Evolutionary conservation across 257 asterid genomes (phyloP).

Genomic region (Primulina eburnea): DNA sequence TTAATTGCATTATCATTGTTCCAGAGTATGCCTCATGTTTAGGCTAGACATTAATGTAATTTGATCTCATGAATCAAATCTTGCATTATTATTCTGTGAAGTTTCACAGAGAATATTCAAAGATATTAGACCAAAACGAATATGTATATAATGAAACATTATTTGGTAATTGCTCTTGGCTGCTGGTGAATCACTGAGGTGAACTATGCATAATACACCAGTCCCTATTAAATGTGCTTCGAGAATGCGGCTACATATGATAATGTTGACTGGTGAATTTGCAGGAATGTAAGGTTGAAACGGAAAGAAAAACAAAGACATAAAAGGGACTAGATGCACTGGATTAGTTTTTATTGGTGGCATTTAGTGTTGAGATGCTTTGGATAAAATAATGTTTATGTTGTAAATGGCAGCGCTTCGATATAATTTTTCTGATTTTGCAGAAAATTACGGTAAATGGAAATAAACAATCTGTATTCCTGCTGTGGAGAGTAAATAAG

Average conservation of each 20-base stretch:
- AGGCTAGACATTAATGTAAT: neutral
- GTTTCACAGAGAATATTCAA: neutral
- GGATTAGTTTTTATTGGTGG: neutral
- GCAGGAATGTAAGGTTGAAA: neutral
- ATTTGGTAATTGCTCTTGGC: conserved; percentile 2
- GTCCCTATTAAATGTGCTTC: neutral
- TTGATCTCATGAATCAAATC: neutral
- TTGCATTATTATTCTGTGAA: neutral
- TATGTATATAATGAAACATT: conserved; percentile 4
- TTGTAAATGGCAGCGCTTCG: conserved; percentile 3
- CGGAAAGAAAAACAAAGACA: neutral
- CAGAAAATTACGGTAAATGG: conserved; percentile 50
- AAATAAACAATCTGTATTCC: conserved; percentile 33
- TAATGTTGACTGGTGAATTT: too few relatives aligned
- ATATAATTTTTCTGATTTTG: conserved; percentile 14
- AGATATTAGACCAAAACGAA: conserved; percentile 1
- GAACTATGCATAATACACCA: neutral
- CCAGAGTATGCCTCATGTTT: neutral
- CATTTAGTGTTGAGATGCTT: neutral
- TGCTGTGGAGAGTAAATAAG: conserved; percentile 58
- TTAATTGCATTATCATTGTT: conserved; percentile 11
- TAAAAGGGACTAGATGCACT: neutral
- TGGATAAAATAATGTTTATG: neutral
- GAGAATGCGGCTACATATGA: neutral
- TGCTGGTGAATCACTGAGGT: neutral